Base-by-base conservation (phyloP, 352 stramenopile genomes). In the Globisporangium viniferum region DNA sequence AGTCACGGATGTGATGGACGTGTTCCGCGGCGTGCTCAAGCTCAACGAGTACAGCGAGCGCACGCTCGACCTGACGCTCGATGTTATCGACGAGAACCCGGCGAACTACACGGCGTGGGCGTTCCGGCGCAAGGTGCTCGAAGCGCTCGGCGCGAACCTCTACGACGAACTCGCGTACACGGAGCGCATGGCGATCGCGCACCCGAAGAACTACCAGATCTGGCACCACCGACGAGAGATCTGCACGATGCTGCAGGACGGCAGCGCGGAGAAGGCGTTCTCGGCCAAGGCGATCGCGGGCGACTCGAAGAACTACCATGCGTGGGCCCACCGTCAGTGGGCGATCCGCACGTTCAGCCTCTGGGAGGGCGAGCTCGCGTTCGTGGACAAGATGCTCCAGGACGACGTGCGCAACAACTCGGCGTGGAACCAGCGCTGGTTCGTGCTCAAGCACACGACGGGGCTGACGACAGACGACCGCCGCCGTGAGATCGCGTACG, bases 171-270 rank as follows among this genome's bases (percentile, higher is more conserved):
- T 96, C 55, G 75, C 74, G 29, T 94, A 86, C 73, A 86, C 76
- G 63, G 88, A 93, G 68, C 78, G 87, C 48, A 89, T 98, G 73
- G 95, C 95, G 36, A 87, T 97, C 31, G 75, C 84, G 29, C 96
- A 98, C 83, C 97, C 98, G 4, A 99, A 99, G 82, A 99, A 99
- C 83, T 99, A 99, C 84, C 98, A 99, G 79, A 97, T 99, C 73
- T 99, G 97, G 97, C 98, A 99, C 82, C 97, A 99, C 78, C 95
- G 97, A 24, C 86, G 97, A 54, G 95, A 96, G 67, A 84, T 99
- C 35, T 92, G 98, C 67, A 81, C 93, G 57, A 77, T 88, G 65
- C 59, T 96, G 67, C 67, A 84, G 14, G 78, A 98, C 75, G 82
- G 83, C 33, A 83, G 85, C 63, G 65, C 81, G 15, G 97, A 99